These are phyloP conservation scores for Lobosporangium transversale DNA, from an alignment of 192 early-diverging fungal genomes.

Conservation along the genomic window DNA sequence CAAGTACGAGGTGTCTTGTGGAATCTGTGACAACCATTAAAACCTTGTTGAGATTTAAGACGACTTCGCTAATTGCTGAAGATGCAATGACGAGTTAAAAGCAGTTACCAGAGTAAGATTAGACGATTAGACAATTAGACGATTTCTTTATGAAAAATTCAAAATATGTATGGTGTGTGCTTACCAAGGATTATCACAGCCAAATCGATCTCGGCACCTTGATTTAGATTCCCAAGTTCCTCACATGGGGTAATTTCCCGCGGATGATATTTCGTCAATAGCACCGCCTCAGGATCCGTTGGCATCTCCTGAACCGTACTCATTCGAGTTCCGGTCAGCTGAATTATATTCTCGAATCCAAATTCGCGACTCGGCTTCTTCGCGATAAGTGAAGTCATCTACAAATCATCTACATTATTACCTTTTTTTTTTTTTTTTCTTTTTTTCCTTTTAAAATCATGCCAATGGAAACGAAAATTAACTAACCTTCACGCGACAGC, in stretches of 20 bases:
- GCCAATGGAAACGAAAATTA: no score
- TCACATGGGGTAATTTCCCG: conserved; percentile 21
- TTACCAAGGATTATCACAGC: conserved; percentile 42
- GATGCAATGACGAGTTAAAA: neutral
- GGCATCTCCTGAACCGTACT: conserved; percentile 17
- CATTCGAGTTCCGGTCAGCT: conserved; percentile 25
- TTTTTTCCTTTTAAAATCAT: no score
- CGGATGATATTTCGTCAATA: conserved; percentile 30
- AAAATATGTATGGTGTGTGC: neutral
- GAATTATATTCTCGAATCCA: conserved; percentile 28
- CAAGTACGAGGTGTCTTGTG: conserved; percentile 13
- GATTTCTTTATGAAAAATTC: neutral
- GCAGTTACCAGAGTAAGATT: neutral
- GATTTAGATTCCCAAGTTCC: conserved; percentile 23
- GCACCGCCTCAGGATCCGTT: conserved; percentile 24
- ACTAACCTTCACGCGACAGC: conserved; percentile 28
- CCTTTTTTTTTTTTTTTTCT: no score
- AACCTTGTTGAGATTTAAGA: conserved; percentile 5
- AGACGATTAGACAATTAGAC: neutral
- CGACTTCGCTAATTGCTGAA: conserved; percentile 2
- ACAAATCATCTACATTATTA: neutral
- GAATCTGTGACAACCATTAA: conserved; percentile 34
- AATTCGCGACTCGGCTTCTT: conserved; percentile 31
- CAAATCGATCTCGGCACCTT: conserved; percentile 32
- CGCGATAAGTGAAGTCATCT: conserved; percentile 36